Evolutionary conservation across 306 rosid species (phyloP).

Genomic region (Oxytropis ochrocephala): DNA sequence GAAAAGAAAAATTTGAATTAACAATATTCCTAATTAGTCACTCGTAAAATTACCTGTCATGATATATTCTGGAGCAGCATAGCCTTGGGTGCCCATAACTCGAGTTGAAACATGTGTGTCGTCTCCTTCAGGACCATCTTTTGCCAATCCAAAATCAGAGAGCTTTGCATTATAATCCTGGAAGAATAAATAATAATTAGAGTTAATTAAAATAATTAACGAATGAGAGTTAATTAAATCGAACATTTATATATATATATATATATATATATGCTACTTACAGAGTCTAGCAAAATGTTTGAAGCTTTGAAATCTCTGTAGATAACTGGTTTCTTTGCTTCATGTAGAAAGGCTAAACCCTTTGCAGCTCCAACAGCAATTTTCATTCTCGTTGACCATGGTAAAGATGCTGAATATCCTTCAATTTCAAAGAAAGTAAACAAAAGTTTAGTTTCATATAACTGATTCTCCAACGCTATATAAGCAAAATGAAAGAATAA

Average conservation of each 20-base stretch:
- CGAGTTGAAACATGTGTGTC: conserved; percentile 94
- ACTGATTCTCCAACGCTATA: neutral
- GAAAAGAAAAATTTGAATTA: too few species aligned
- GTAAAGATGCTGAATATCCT: conserved; percentile 70
- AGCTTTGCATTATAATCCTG: conserved; percentile 83
- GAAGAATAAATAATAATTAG: neutral
- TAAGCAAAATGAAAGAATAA: neutral
- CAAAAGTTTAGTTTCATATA: neutral
- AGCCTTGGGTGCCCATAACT: conserved; percentile 96
- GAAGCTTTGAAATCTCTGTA: conserved; percentile 93
- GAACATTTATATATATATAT: neutral
- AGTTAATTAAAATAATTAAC: neutral
- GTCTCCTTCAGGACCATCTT: conserved; percentile 94
- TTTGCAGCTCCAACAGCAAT: conserved; percentile 94
- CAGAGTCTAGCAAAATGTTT: conserved; percentile 82
- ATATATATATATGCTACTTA: conserved; percentile 23
- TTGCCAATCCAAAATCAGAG: conserved; percentile 96
- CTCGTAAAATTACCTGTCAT: conserved; percentile 83
- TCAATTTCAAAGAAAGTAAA: neutral
- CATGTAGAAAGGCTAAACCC: conserved; percentile 83
- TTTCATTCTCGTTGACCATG: conserved; percentile 96
- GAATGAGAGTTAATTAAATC: neutral
- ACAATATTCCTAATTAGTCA: too few species aligned
- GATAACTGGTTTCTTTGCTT: conserved; percentile 78
- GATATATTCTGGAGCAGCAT: conserved; percentile 90